A percentile compares a stretch with the other conserved stretches of the same genome.
Evolutionary conservation across 805 yeast species (phyloP).

Genomic region (Pichia californica): DNA sequence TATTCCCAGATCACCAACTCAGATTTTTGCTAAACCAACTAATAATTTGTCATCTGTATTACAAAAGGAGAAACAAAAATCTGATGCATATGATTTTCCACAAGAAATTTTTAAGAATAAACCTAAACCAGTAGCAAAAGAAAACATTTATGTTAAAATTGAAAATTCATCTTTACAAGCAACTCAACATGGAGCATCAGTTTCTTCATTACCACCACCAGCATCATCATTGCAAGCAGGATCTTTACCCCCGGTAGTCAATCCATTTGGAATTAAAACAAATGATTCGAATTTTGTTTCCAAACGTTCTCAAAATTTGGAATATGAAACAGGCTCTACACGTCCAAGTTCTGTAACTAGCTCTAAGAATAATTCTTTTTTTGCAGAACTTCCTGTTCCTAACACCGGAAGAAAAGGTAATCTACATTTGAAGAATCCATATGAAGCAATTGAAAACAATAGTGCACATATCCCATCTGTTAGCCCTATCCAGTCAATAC

Average conservation of each 20-base stretch:
- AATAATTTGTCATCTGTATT: slow-evolving; percentile 25
- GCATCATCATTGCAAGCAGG: too few species aligned
- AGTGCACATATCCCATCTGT: neutral
- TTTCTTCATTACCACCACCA: slow-evolving; percentile 8
- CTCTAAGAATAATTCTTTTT: slow-evolving; percentile 26
- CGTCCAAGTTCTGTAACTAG: slow-evolving; percentile 4
- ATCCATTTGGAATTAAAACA: neutral
- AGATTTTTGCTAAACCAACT: slow-evolving; percentile 8
- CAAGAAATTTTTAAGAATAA: slow-evolving; percentile 40
- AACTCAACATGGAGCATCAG: too few species aligned
- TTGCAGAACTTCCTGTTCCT: slow-evolving; percentile 50
- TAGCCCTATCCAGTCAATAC: slow-evolving; percentile 4
- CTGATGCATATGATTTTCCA: slow-evolving; percentile 79
- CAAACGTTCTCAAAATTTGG: neutral
- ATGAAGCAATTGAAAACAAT: slow-evolving; percentile 14
- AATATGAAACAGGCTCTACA: neutral
- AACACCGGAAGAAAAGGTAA: slow-evolving; percentile 4
- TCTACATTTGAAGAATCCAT: slow-evolving; percentile 22
- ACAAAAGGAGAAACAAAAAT: slow-evolving; percentile 46
- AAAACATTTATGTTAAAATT: slow-evolving; percentile 24
- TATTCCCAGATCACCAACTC: neutral
- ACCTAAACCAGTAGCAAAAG: slow-evolving; percentile 35
- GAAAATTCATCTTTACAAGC: slow-evolving; percentile 17
- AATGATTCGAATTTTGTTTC: neutral
- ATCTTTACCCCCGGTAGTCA: too few species aligned